Evolutionary conservation across 2,329 filamentous ascomycete species (phyloP).

Genomic region (Verticillium nonalfalfae): DNA sequence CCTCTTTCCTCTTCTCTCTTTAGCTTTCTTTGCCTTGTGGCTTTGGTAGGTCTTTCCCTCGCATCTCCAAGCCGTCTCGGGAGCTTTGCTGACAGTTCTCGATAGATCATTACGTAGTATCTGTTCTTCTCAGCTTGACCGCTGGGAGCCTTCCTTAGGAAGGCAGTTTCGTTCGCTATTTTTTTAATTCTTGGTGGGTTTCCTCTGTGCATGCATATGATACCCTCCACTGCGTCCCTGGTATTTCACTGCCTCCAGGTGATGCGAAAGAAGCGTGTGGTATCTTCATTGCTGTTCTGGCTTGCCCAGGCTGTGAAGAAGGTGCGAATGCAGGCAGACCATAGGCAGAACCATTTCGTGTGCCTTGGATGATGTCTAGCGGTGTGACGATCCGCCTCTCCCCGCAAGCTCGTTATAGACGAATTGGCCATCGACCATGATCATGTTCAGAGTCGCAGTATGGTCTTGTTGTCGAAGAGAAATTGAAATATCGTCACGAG

Average conservation of each 20-base stretch:
- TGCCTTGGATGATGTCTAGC: no score
- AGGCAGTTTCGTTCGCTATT: conserved; percentile 65
- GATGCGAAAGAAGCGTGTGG: conserved; percentile 47
- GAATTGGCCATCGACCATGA: no score
- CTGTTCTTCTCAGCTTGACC: conserved; percentile 82
- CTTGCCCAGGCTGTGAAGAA: conserved; percentile 51
- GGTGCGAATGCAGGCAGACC: conserved; percentile 14
- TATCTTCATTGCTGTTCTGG: conserved; percentile 53
- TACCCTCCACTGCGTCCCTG: conserved; percentile 57
- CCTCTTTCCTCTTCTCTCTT: conserved; percentile 27
- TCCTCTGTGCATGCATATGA: conserved; percentile 64
- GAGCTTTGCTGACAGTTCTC: conserved; percentile 4
- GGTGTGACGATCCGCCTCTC: no score
- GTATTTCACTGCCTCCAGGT: conserved; percentile 65
- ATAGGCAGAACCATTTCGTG: no score
- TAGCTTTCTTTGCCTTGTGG: conserved; percentile 30
- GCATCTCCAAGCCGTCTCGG: background rate
- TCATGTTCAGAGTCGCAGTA: no score
- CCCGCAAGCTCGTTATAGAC: no score
- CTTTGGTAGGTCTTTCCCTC: background rate
- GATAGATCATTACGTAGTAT: conserved; percentile 72
- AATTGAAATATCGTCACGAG: no score
- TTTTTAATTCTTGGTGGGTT: conserved; percentile 47
- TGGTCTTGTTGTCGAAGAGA: no score
- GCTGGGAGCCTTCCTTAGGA: conserved; percentile 62